Base-by-base conservation (phyloP, 75 land plant species). In the Pseudotsuga menziesii region DNA sequence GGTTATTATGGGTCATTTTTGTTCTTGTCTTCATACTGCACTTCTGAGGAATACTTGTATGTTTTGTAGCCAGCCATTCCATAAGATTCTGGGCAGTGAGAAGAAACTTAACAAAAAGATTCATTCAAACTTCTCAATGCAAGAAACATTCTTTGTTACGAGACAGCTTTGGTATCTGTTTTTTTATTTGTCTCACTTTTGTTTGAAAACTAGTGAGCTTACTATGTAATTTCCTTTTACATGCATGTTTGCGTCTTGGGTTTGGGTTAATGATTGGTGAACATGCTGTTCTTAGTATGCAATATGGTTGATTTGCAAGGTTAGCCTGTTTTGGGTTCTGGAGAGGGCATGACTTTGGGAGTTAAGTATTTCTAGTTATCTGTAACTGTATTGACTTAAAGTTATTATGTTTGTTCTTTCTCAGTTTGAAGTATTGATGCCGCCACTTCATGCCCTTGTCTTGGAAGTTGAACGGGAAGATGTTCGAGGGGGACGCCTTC, bases 371-470 rank as follows among this genome's bases (percentile, higher is more conserved):
- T 60, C 2, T 48, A 55, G 23, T 25, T 73, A 60, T 76, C 12
- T 73, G 69, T 61, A 59, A 20, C 44, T 32, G 52, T 56, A 8
- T 4, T 35, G 72, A 19, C 16, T 27, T 73, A 25, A 27, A 17
- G 17, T 62, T 60, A 72, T 15, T 52, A 20, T n/a, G 5, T 66
- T 55, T 26, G 6, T 63, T 44, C 22, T 83, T 16, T 69, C 63
- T 67, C 84, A 96, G 99, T 97, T 97, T 80, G 91, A 92, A 78
- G 80, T 91, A 64, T 76, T 97, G 71, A 81, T 97, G 81, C 96
- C 92, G 29, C 99, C 99, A 78, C 83, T 97, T 52, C 82, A 92
- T 80, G 90, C 97, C 58, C 86, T 97, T 26, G 81, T 97, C 61
- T 60, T 86, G 57, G 98, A 97, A 82, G 92, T 97, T 60, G 96